Percentiles rank a stretch among this genome's conserved stretches.
phyloP scores from a whole-genome alignment of 2,329 filamentous ascomycete genomes.

The Penicillium sumatraense region DNA sequence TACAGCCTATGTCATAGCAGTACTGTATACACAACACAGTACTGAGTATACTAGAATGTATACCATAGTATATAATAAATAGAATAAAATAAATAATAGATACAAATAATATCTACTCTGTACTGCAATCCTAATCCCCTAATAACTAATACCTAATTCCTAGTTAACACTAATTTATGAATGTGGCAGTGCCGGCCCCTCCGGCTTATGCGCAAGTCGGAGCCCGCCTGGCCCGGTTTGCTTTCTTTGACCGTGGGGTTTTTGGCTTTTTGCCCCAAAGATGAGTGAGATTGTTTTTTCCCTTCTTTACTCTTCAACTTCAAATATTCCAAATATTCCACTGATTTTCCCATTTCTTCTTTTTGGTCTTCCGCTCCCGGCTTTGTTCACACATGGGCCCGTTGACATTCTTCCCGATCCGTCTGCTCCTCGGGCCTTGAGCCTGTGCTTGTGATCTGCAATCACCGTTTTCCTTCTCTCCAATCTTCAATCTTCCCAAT shows the following conservation, averaged over 20 bases:
- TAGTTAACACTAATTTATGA: neutral
- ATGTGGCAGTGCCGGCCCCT: neutral
- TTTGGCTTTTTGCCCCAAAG: constrained; percentile 7
- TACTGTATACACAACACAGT: neutral
- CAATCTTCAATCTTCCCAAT: neutral
- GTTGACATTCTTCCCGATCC: constrained; percentile 34
- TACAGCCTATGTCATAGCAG: neutral
- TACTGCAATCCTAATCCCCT: too few species aligned
- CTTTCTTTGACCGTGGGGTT: too few species aligned
- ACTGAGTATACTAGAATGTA: neutral
- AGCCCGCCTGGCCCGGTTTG: neutral
- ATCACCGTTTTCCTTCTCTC: too few species aligned
- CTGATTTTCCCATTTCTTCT: constrained; percentile 7
- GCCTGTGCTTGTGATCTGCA: too few species aligned
- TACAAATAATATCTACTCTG: neutral
- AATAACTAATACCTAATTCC: too few species aligned
- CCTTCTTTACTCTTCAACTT: neutral
- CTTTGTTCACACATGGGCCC: constrained; percentile 31
- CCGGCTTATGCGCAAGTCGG: neutral
- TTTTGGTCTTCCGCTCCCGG: constrained; percentile 3
- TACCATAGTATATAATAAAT: neutral
- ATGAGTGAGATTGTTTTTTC: too few species aligned
- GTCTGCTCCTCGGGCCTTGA: constrained; percentile 17
- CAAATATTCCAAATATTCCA: neutral
- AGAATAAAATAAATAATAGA: neutral